These are phyloP conservation scores for Prototheca stagnorum DNA, from an alignment of 163 green algal genomes.

Conservation along the genomic window DNA sequence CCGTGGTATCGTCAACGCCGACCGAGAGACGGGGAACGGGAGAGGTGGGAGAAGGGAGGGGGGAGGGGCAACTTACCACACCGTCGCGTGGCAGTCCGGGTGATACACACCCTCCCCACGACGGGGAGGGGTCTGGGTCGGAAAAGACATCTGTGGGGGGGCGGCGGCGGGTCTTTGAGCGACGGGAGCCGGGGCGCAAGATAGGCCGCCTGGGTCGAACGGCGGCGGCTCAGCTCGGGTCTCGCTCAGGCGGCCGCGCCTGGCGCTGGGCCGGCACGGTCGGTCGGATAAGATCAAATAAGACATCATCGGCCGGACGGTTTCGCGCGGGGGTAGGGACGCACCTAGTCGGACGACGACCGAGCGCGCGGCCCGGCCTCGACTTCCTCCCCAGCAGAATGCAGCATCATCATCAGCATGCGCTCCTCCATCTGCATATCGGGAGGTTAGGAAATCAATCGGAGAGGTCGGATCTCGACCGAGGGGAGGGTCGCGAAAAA, in stretches of 20 bases:
- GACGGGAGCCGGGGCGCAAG: not conserved
- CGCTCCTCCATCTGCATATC: not conserved
- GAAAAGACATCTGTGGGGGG: not conserved
- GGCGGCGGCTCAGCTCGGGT: not conserved
- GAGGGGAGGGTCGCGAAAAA: not conserved
- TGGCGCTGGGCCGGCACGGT: not conserved
- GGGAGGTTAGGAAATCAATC: not conserved
- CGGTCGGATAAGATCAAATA: constrained; percentile 5
- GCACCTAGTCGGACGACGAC: not conserved
- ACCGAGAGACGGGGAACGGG: too few relatives aligned
- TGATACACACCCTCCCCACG: not conserved
- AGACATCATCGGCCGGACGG: not conserved
- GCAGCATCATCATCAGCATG: not conserved
- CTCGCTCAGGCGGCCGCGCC: not conserved
- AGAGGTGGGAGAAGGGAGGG: not conserved
- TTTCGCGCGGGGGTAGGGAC: not conserved
- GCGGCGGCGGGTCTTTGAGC: not conserved
- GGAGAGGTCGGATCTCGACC: not conserved
- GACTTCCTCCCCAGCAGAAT: not conserved
- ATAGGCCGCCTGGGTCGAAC: not conserved
- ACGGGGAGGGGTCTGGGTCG: not conserved
- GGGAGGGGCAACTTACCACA: not conserved
- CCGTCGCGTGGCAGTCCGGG: not conserved
- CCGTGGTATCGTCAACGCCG: constrained; percentile 11
- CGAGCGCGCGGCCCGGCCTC: not conserved